Conservation (phyloP, 257 asterid species). For the Forsythia viridissima region DNA sequence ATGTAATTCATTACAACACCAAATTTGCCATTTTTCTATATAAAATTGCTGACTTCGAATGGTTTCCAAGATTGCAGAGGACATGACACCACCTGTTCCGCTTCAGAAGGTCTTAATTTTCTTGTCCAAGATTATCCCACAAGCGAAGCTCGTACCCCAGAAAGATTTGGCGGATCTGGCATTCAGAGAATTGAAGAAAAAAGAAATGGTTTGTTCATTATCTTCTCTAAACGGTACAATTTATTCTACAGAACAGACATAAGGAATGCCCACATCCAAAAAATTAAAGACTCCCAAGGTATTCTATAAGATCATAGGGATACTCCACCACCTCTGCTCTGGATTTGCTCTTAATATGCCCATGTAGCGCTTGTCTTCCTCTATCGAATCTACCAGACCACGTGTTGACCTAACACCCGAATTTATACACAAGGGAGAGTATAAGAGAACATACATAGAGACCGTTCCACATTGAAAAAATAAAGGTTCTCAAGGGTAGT, state of each 20-base stretch:
- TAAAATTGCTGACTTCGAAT: slow-evolving; percentile 24
- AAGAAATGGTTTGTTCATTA: slow-evolving; percentile 52
- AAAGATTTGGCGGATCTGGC: slow-evolving; percentile 87
- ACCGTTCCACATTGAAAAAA: too few relatives aligned
- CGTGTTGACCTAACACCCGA: neutral
- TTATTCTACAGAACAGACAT: neutral
- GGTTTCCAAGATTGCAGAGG: slow-evolving; percentile 76
- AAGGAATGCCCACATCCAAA: neutral
- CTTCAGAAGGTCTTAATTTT: slow-evolving; percentile 75
- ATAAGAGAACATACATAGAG: too few relatives aligned
- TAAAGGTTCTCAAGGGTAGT: too few relatives aligned
- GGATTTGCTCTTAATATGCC: neutral
- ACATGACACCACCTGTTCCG: slow-evolving; percentile 75
- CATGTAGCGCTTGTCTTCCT: neutral
- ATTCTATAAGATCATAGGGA: neutral
- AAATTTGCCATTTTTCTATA: neutral
- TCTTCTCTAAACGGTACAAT: neutral
- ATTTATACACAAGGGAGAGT: too few relatives aligned
- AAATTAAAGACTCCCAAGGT: neutral
- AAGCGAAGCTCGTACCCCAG: slow-evolving; percentile 89
- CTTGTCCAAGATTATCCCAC: slow-evolving; percentile 68
- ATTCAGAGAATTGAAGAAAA: slow-evolving; percentile 70
- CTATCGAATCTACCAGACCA: too few relatives aligned
- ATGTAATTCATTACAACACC: neutral
- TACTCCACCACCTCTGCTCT: neutral